phyloP scores from a whole-genome alignment of 225 moss, liverwort and hornwort species.

The Rhytidiadelphus loreus region DNA sequence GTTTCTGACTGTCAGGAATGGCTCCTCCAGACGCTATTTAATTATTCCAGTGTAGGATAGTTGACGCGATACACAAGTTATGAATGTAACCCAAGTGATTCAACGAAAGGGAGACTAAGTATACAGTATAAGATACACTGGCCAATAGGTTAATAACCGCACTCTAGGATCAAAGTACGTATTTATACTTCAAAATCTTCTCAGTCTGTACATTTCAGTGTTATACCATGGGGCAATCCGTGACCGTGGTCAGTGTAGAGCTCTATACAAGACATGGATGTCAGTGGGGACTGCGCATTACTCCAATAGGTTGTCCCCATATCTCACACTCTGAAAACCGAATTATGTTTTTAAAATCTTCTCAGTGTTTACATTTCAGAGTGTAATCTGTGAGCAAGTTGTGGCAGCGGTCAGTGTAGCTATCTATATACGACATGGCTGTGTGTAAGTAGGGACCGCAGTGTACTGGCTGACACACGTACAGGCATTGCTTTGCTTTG shows the following conservation, averaged over 20 bases:
- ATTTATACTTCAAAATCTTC: neutral
- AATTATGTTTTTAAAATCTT: neutral
- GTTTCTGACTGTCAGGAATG: neutral
- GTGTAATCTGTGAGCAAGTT: too few species aligned
- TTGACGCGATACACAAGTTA: neutral
- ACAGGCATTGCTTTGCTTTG: neutral
- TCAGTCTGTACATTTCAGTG: neutral
- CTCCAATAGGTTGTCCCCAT: neutral
- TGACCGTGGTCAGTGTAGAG: neutral
- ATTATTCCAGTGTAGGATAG: neutral
- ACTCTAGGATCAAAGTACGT: too few species aligned
- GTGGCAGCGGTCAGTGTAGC: neutral
- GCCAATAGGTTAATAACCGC: neutral
- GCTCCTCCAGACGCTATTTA: neutral
- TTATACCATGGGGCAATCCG: neutral
- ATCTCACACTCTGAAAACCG: neutral
- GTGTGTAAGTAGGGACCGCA: neutral
- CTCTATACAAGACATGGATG: neutral
- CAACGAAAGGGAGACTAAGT: neutral
- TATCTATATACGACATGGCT: neutral
- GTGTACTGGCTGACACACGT: neutral
- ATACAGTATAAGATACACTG: neutral
- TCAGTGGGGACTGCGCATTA: neutral
- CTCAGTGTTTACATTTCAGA: neutral
- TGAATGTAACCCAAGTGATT: neutral